A percentile compares a stretch with the other conserved stretches of the same genome.
Evolutionary conservation across 2,329 filamentous ascomycete species (phyloP).

Genomic region (Colletotrichum eleusines): DNA sequence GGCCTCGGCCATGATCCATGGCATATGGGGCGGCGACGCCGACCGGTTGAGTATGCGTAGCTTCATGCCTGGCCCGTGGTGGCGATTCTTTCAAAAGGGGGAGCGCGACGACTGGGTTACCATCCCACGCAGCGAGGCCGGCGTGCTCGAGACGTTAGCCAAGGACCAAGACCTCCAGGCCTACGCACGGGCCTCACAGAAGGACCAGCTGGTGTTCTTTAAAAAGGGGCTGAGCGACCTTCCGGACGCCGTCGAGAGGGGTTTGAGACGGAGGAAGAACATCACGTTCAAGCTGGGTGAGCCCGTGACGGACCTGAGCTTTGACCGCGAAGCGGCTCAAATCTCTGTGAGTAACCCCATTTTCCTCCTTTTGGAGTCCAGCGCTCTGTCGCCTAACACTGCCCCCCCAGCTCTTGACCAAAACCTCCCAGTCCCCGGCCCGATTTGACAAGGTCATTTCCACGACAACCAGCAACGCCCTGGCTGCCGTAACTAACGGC

Average conservation of each 20-base stretch:
- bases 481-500: constrained; percentile 53
- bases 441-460: constrained; percentile 72
- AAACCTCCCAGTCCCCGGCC: constrained; percentile 41
- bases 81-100: constrained; percentile 49
- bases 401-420: constrained; percentile 50
- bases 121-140: constrained; percentile 49
- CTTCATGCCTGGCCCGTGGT: constrained; percentile 62
- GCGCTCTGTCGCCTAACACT: background rate
- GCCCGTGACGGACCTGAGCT: constrained; percentile 61
- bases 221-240: constrained; percentile 73
- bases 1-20: constrained; percentile 81
- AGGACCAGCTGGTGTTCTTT: constrained; percentile 55
- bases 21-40: constrained; percentile 92
- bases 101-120: constrained; percentile 36
- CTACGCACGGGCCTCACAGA: constrained; percentile 28
- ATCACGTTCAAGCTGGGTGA: constrained; percentile 68
- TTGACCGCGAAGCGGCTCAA: constrained; percentile 51
- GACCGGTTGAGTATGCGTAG: constrained; percentile 81
- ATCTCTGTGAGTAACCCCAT: constrained; percentile 55
- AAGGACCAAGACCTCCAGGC: constrained; percentile 41
- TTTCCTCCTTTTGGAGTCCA: background rate
- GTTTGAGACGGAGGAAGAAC: constrained; percentile 65
- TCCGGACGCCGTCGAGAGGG: constrained; percentile 63
- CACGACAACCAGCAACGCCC: constrained; percentile 66
- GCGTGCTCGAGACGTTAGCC: constrained; percentile 47